Conservation (phyloP, 1,284 basidiomycete species). For the Lentinus polychrous region DNA sequence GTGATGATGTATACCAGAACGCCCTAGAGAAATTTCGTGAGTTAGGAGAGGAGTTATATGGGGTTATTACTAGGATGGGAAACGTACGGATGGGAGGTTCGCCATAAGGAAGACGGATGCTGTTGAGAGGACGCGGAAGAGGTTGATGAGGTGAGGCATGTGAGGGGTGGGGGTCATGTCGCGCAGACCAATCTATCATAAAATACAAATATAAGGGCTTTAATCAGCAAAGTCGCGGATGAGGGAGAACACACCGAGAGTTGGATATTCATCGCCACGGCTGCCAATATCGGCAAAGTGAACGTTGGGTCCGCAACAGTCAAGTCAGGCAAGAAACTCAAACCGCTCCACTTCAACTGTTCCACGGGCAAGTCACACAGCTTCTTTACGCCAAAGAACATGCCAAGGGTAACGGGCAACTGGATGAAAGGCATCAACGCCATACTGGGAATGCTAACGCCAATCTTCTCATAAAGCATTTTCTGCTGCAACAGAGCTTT, state of each 20-base stretch:
- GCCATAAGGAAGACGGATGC: constrained; percentile 56
- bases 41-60: constrained; percentile 3
- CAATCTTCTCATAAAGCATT: constrained; percentile 62
- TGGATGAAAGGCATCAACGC: constrained; percentile 64
- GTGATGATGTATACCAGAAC: constrained; percentile 57
- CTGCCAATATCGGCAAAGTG: constrained; percentile 64
- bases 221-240: constrained; percentile 45
- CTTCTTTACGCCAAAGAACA: constrained; percentile 80
- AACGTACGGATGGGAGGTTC: constrained; percentile 47
- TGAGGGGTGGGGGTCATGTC: constrained; percentile 50
- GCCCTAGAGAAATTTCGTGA: constrained; percentile 34
- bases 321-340: constrained; percentile 74
- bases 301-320: constrained; percentile 76
- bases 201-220: no score
- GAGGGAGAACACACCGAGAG: constrained; percentile 48
- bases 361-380: constrained; percentile 69
- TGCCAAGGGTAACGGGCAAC: constrained; percentile 73
- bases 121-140: constrained; percentile 58
- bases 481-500: constrained; percentile 49
- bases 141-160: constrained; percentile 69
- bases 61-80: constrained; percentile 5
- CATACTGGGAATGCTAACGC: constrained; percentile 57
- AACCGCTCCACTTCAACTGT: constrained; percentile 74
- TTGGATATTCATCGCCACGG: constrained; percentile 65
- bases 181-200: constrained; percentile 41